Conservation (phyloP, 2,329 filamentous ascomycete genomes). For the Phaeomoniella chlamydospora region DNA sequence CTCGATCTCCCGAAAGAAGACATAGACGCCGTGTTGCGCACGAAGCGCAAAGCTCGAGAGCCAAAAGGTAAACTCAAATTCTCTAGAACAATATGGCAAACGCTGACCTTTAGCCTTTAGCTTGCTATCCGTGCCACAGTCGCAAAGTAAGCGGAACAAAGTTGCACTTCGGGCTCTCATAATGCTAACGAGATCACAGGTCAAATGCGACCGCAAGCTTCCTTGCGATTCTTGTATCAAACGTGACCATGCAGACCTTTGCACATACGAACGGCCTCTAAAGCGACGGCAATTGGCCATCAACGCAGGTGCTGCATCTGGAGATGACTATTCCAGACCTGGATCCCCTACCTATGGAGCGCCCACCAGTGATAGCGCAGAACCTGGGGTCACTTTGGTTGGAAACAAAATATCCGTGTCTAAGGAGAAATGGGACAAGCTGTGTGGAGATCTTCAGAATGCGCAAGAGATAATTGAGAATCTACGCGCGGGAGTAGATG, state of each 20-base stretch:
- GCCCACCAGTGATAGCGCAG: neutral
- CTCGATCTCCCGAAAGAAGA: slow-evolving; percentile 27
- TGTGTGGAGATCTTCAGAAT: slow-evolving; percentile 9
- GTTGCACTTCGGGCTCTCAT: neutral
- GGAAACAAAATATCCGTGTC: slow-evolving; percentile 12
- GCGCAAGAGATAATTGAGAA: slow-evolving; percentile 3
- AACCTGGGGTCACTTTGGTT: neutral
- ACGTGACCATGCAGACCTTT: slow-evolving; percentile 32
- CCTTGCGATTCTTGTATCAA: slow-evolving; percentile 34
- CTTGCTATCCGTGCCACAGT: slow-evolving; percentile 29
- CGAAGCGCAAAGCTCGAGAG: slow-evolving; percentile 31
- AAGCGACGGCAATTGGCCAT: slow-evolving; percentile 24
- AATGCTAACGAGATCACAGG: slow-evolving; percentile 11
- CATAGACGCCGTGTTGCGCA: slow-evolving; percentile 31
- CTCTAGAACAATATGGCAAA: neutral
- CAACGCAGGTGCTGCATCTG: slow-evolving; percentile 1
- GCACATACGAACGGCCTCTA: slow-evolving; percentile 32
- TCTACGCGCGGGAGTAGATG: slow-evolving; percentile 1
- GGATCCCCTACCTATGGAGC: neutral
- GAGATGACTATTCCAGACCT: neutral
- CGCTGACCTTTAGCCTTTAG: slow-evolving; percentile 7
- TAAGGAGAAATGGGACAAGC: slow-evolving; percentile 12
- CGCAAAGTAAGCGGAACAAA: slow-evolving; percentile 15
- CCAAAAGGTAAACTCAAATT: slow-evolving; percentile 19
- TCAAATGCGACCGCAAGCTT: slow-evolving; percentile 33